phyloP scores from a whole-genome alignment of 2,329 filamentous ascomycete species.

The Lachnellula cervina region DNA sequence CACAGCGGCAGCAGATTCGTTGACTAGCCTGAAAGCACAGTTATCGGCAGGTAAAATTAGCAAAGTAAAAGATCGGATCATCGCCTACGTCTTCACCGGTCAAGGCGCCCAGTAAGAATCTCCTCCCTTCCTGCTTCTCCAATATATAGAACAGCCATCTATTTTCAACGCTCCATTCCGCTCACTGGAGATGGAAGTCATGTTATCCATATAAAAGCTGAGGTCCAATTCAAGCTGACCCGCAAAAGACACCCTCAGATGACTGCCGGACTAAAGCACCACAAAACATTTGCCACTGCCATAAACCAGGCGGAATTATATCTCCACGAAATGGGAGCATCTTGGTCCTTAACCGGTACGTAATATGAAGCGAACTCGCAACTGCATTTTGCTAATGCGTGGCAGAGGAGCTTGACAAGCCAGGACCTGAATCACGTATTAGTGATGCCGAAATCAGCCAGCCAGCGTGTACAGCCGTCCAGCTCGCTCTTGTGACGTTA shows the following conservation, averaged over 20 bases:
- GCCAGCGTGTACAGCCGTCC: conserved; percentile 33
- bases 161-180: neutral
- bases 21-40: too few relatives aligned
- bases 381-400: neutral
- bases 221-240: too few relatives aligned
- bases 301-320: too few relatives aligned
- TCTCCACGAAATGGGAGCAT: too few relatives aligned
- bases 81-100: conserved; percentile 23
- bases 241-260: too few relatives aligned
- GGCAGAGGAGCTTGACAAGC: conserved; percentile 15
- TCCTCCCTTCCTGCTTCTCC: too few relatives aligned
- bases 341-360: too few relatives aligned
- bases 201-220: too few relatives aligned
- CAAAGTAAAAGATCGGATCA: neutral
- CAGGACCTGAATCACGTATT: conserved; percentile 16
- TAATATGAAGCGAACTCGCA: neutral
- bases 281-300: too few relatives aligned
- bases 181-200: neutral
- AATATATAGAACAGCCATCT: conserved; percentile 4
- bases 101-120: conserved; percentile 23
- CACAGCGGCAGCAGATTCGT: too few relatives aligned
- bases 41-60: too few relatives aligned
- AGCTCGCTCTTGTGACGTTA: conserved; percentile 31
- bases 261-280: too few relatives aligned
- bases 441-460: conserved; percentile 16